Evolutionary conservation across 2,329 filamentous ascomycete genomes (phyloP).

Genomic region (Penicillium janthinellum): DNA sequence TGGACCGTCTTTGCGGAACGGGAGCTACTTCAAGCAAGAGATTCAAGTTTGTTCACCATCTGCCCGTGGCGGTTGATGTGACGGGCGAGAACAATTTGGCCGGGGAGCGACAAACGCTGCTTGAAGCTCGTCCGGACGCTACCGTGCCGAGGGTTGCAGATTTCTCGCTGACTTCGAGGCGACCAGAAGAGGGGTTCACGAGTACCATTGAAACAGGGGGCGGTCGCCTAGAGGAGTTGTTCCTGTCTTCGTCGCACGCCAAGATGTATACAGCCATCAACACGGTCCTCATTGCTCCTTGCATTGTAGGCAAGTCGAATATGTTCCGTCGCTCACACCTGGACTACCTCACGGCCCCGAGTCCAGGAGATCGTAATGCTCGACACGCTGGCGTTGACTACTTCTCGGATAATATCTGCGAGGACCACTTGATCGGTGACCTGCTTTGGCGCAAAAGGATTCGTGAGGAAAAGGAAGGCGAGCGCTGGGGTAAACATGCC

Average conservation of each 20-base stretch:
- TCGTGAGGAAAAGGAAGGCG: constrained; percentile 40
- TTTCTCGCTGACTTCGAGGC: constrained; percentile 11
- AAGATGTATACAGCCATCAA: constrained; percentile 99
- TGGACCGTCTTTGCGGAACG: constrained; percentile 79
- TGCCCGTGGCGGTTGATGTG: constrained; percentile 85
- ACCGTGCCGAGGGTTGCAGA: constrained; percentile 7
- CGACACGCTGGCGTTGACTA: constrained; percentile 75
- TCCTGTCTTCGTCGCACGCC: constrained; percentile 88
- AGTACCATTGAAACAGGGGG: constrained; percentile 57
- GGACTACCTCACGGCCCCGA: constrained; percentile 66
- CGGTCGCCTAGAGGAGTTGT: constrained; percentile 87
- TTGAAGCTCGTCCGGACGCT: constrained; percentile 24
- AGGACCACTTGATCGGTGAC: constrained; percentile 95
- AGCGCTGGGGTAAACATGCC: constrained; percentile 71
- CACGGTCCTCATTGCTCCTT: constrained; percentile 84
- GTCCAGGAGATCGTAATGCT: constrained; percentile 48
- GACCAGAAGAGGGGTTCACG: constrained; percentile 23
- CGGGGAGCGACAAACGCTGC: constrained; percentile 31
- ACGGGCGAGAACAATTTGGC: constrained; percentile 32
- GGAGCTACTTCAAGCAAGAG: constrained; percentile 47
- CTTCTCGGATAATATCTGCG: constrained; percentile 95
- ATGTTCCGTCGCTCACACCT: constrained; percentile 96
- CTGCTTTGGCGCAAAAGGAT: constrained; percentile 70
- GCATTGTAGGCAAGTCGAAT: constrained; percentile 94
- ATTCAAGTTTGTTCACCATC: constrained; percentile 93